Evolutionary conservation across 352 stramenopile species (phyloP), one percentile per base, ranked within the genome.

Genomic region (Phytopythium sindhum): DNA sequence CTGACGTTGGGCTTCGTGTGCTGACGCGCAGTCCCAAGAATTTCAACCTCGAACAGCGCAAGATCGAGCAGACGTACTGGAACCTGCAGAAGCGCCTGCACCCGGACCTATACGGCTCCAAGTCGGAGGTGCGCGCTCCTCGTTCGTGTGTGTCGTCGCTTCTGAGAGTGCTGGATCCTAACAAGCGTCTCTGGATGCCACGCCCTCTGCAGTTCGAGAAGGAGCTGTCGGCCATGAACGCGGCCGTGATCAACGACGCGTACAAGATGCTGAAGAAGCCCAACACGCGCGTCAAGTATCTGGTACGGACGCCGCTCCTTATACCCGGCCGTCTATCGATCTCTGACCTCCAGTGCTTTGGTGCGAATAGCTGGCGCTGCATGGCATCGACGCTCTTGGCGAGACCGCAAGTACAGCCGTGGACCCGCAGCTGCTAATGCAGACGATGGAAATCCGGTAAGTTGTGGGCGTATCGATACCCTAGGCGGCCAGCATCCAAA

Each of bases 261-360:
- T 95, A 95, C 77, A 91, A 91, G 56, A 90, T 92, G 74, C 77
- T 95, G 54, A 95, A 95, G 70, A 86, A 73, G n/a, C 86, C 86
- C 21, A 93, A 88, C 65, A 93, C 72, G 21, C 86, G 86, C 48
- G 84, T 90, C 63, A 92, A 95, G 65, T 93, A 93, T 52, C 71
- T 95, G 66, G 86, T 95, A 60, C 31, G 75, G 55, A 2, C 23
- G 33, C 12, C 1, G 14, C 33, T 19, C 29, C 57, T 41, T 23
- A 2, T n/a, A 14, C 12, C 29, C 41, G 7, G 21, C 44, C 47
- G 4, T 54, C n/a, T 21, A 5, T 28, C 29, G 28, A 24, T 10
- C 21, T 31, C 1, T 37, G 6, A 26, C 24, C 35, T 68, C 21
- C 5, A 29, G 5, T 47, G 9, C 39, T 44, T 4, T 45, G 39